Percentiles rank a stretch among this genome's conserved stretches.
These are phyloP conservation scores for Cornus controversa DNA, from an alignment of 148 eudicot genomes.

Conservation along the genomic window DNA sequence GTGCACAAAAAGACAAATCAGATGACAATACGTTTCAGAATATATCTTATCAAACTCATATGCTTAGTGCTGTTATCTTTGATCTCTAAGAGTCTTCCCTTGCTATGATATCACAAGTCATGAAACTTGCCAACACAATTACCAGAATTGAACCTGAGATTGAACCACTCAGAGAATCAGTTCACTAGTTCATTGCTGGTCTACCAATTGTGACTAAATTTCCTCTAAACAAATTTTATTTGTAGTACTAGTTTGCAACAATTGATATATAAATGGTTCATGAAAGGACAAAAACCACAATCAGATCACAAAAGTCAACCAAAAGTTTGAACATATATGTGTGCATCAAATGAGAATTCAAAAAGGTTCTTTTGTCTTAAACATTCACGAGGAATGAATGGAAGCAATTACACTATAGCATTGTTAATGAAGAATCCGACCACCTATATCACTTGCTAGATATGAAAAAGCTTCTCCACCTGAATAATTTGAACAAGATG, in stretches of 20 bases:
- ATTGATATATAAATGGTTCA: background rate
- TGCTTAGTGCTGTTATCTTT: background rate
- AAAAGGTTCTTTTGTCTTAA: background rate
- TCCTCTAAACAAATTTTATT: too few relatives aligned
- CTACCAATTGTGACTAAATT: too few relatives aligned
- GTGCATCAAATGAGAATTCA: background rate
- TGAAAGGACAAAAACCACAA: background rate
- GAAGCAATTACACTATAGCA: background rate
- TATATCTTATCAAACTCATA: background rate
- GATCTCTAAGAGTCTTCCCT: background rate
- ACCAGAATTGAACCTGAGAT: too few relatives aligned
- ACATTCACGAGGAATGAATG: conserved; percentile 1
- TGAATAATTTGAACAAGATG: conserved; percentile 78
- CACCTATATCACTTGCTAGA: conserved; percentile 15
- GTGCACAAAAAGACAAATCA: too few relatives aligned
- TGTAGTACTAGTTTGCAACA: too few relatives aligned
- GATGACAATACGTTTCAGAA: too few relatives aligned
- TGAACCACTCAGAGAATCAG: too few relatives aligned
- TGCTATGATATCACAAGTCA: background rate
- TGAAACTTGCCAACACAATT: too few relatives aligned
- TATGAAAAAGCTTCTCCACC: conserved; percentile 45
- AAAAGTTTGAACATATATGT: background rate
- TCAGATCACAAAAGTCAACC: background rate
- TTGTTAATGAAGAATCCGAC: conserved; percentile 2
- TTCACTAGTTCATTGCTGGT: too few relatives aligned